phyloP scores from a whole-genome alignment of 352 stramenopile genomes.

The Phytopythium chamaehyphon region DNA sequence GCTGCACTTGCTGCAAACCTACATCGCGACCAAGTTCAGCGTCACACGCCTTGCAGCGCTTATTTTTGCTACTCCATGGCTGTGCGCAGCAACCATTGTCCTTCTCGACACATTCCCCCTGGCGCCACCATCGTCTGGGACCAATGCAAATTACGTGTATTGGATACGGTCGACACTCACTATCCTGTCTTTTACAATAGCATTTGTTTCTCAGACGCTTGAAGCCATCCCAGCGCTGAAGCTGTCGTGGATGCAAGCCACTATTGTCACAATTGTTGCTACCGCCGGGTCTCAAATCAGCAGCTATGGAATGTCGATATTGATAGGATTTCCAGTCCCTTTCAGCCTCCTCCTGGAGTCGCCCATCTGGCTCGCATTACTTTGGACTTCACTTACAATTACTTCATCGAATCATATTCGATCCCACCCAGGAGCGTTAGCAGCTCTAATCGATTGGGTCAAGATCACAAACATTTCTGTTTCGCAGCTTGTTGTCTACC shows the following conservation, averaged over 20 bases:
- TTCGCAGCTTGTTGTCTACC: constrained; percentile 15
- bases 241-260: constrained; percentile 6
- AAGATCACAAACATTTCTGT: constrained; percentile 4
- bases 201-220: constrained; percentile 6
- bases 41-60: constrained; percentile 3
- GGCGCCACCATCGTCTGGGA: constrained; percentile 5
- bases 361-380: constrained; percentile 9
- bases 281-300: not conserved
- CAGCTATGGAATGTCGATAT: constrained; percentile 4
- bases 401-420: constrained; percentile 3
- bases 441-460: constrained; percentile 3
- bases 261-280: constrained; percentile 3
- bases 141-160: constrained; percentile 8
- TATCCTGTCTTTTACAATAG: constrained; percentile 5
- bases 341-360: constrained; percentile 12
- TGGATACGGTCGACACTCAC: constrained; percentile 8
- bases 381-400: constrained; percentile 7
- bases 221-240: constrained; percentile 8
- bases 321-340: constrained; percentile 15
- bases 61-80: constrained; percentile 10
- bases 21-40: constrained; percentile 5
- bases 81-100: constrained; percentile 13
- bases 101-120: constrained; percentile 15
- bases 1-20: constrained; percentile 4
- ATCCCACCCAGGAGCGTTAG: not conserved